Conservation (phyloP, 148 eudicot genomes). For the Silene uniflora region DNA sequence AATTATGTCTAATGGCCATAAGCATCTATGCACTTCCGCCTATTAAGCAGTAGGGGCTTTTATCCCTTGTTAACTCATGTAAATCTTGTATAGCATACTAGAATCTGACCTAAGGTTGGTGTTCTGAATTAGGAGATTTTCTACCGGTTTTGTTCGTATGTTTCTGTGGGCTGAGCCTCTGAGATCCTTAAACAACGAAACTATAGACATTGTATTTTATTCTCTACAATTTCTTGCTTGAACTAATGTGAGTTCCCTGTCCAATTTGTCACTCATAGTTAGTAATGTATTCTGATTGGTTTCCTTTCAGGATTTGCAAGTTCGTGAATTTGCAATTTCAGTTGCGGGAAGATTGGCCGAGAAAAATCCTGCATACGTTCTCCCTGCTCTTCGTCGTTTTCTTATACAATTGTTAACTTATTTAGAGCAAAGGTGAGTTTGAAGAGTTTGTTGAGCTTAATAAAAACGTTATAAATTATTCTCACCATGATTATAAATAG, state of each 20-base stretch:
- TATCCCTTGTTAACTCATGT: not conserved
- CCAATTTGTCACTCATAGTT: conserved; percentile 3
- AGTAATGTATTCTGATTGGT: not conserved
- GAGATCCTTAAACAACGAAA: not conserved
- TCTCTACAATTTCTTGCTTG: not conserved
- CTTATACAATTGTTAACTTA: conserved; percentile 86
- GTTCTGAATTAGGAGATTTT: not conserved
- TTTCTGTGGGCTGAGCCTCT: not conserved
- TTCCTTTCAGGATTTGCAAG: conserved; percentile 68
- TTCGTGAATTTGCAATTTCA: conserved; percentile 80
- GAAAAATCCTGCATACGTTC: conserved; percentile 99
- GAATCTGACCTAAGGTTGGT: not conserved
- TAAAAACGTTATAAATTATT: not conserved
- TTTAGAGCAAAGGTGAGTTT: conserved; percentile 73
- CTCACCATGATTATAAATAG: not conserved
- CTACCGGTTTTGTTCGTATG: not conserved
- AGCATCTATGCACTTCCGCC: not conserved
- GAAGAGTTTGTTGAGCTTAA: not conserved
- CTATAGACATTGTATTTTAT: not conserved
- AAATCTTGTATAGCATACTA: not conserved
- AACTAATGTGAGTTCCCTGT: not conserved
- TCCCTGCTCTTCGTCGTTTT: conserved; percentile 97
- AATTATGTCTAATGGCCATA: not conserved
- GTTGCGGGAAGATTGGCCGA: conserved; percentile 90
- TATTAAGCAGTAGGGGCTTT: not conserved